Percentiles rank a stretch among this genome's conserved stretches.
Conservation (phyloP, 176 grass and related monocot genomes). For the Panicum miliaceum region DNA sequence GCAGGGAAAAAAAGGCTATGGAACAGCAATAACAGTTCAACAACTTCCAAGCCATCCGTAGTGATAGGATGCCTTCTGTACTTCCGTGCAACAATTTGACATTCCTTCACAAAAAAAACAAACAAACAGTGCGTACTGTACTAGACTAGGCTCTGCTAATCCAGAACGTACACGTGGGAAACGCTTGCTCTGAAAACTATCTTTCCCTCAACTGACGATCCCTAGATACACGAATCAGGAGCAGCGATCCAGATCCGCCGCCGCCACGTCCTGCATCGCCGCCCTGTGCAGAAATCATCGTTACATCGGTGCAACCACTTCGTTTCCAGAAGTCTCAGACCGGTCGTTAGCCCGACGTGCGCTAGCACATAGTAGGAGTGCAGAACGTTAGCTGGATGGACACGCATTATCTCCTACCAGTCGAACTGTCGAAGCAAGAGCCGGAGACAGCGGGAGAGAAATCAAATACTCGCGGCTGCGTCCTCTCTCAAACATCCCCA, state of each 20-base stretch:
- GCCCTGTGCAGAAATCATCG: neutral
- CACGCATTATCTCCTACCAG: neutral
- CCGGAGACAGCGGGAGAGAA: neutral
- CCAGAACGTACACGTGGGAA: neutral
- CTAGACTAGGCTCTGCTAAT: neutral
- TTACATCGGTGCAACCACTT: constrained; percentile 4
- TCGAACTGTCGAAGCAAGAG: neutral
- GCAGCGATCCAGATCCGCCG: neutral
- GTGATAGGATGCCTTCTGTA: neutral
- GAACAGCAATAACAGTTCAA: neutral
- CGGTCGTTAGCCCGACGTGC: constrained; percentile 28
- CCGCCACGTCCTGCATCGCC: neutral
- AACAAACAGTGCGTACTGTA: neutral
- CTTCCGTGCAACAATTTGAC: neutral
- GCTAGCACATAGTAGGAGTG: neutral
- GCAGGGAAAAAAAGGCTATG: neutral
- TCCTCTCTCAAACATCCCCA: neutral
- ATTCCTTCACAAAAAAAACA: neutral
- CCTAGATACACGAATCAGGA: neutral
- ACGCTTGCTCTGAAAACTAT: neutral
- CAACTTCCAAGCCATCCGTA: neutral
- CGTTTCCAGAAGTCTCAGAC: constrained; percentile 10
- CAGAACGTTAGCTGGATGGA: neutral
- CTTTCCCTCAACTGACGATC: neutral
- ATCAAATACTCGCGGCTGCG: neutral